A percentile compares a stretch with the other conserved stretches of the same genome.
Conservation (phyloP, 208 protist genomes). For the Leishmania guyanensis region DNA sequence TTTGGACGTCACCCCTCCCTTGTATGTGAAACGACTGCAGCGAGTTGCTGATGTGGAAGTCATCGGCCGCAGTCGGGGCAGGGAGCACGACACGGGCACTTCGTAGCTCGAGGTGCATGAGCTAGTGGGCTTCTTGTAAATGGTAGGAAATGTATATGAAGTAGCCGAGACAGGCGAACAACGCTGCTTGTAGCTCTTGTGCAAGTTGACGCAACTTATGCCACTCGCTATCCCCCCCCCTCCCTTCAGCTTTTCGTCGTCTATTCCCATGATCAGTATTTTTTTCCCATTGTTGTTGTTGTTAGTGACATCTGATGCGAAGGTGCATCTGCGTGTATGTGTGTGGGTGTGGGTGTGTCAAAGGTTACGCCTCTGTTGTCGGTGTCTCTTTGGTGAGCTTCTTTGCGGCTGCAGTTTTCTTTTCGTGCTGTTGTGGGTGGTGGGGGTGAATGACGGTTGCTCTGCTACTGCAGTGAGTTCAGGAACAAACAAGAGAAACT, state of each 20-base stretch:
- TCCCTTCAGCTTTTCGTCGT: not conserved
- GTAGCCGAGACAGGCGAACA: not conserved
- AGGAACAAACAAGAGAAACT: not conserved
- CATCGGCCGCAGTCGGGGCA: conserved; percentile 13
- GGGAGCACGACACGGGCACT: not conserved
- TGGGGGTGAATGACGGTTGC: not conserved
- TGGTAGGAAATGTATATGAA: not conserved
- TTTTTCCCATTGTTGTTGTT: not conserved
- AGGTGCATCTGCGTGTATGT: not conserved
- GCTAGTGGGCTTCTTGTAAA: not conserved
- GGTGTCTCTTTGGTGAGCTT: not conserved
- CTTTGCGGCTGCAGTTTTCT: not conserved
- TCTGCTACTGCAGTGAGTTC: not conserved
- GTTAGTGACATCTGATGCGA: not conserved
- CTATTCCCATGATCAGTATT: not conserved
- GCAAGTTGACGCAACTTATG: too few species aligned
- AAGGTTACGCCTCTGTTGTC: not conserved
- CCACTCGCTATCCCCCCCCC: not conserved
- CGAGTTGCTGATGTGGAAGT: conserved; percentile 31
- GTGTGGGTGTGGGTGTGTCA: not conserved
- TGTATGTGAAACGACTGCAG: conserved; percentile 71
- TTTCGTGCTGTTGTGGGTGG: not conserved
- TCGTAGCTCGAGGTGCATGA: not conserved
- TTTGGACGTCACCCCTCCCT: conserved; percentile 51
- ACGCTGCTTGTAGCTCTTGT: not conserved